Evolutionary conservation across 495 filamentous ascomycete species (phyloP), one percentile per base, ranked within the genome.

Genomic region (Evansstolkia leycettana): DNA sequence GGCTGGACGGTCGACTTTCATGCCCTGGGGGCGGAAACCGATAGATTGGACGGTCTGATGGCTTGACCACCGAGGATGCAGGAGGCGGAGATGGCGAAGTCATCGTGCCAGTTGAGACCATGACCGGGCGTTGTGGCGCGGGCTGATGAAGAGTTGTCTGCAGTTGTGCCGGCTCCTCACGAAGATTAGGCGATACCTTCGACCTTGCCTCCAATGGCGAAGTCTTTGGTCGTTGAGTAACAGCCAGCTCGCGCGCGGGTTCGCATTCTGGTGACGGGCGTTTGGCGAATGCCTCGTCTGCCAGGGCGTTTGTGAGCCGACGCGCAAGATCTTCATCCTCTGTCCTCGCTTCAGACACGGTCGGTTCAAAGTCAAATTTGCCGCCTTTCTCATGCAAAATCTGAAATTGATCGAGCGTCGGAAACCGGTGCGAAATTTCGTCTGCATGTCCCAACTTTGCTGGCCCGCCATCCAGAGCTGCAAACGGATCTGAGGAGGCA

Each of bases 101-200:
- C 82, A 92, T 93, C 2, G 85, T 93, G 20, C 88, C 90, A 9
- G 79, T 90, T 2, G 90, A 95, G n/a, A 94, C 77, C 80, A 90
- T 93, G 5, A 48, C 39, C 4, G 80, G 76, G 35, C 65, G 69
- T 42, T 66, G 68, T 23, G 78, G 72, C 15, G 65, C 64, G 2
- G 76, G 67, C 43, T 79, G 70, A 40, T 78, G 71, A 17, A 70
- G 54, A 23, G 69, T 66, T n/a, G 58, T 35, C 27, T 59, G 34
- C 40, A 44, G 35, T 17, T 40, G 44, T 29, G 48, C 20, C 27
- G 46, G 20, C 17, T 49, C 43, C 36, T 58, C 54, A 17, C 45
- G 46, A 20, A 39, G 34, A 15, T 43, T 41, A 18, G 40, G 18
- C 8, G 47, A 37, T 15, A 50, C 47, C 11, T 18, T 31, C 3